These are phyloP conservation scores for Neohortaea acidophila DNA, from an alignment of 495 filamentous ascomycete species.

Conservation along the genomic window DNA sequence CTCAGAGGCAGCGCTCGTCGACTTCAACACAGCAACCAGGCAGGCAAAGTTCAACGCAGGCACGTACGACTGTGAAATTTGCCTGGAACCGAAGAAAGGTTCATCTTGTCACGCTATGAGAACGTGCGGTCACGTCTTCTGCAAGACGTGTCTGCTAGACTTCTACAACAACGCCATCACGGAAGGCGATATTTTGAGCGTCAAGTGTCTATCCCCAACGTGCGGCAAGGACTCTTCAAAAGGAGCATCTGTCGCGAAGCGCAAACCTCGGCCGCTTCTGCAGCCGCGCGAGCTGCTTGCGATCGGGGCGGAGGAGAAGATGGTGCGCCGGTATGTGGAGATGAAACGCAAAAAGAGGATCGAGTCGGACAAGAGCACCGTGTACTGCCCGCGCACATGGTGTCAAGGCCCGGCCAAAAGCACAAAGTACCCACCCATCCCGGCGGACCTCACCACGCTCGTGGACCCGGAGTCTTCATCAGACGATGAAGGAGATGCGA, in stretches of 20 bases:
- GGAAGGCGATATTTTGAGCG: conserved; percentile 62
- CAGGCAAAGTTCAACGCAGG: conserved; percentile 60
- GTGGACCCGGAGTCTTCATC: conserved; percentile 28
- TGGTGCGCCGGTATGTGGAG: conserved; percentile 69
- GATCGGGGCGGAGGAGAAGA: conserved; percentile 59
- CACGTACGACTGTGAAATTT: conserved; percentile 83
- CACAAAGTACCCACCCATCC: conserved; percentile 45
- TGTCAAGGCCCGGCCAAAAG: conserved; percentile 82
- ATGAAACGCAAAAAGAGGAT: conserved; percentile 84
- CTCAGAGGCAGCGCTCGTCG: conserved; percentile 57
- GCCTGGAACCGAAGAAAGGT: conserved; percentile 84
- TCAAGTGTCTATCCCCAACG: conserved; percentile 61
- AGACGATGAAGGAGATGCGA: conserved; percentile 34
- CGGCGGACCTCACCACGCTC: conserved; percentile 41
- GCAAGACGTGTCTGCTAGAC: conserved; percentile 64
- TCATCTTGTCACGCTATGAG: conserved; percentile 58
- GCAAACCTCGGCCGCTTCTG: conserved; percentile 45
- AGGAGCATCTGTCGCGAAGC: conserved; percentile 24
- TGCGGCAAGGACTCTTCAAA: conserved; percentile 48
- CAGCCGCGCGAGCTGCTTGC: conserved; percentile 77
- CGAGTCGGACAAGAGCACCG: conserved; percentile 75
- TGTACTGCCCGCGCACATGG: conserved; percentile 91
- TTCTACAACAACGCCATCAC: conserved; percentile 79
- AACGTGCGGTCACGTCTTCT: conserved; percentile 83
- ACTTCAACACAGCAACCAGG: conserved; percentile 61